These are phyloP conservation scores for Sporothrix phasma DNA, from an alignment of 2,329 filamentous ascomycete genomes.

Conservation along the genomic window DNA sequence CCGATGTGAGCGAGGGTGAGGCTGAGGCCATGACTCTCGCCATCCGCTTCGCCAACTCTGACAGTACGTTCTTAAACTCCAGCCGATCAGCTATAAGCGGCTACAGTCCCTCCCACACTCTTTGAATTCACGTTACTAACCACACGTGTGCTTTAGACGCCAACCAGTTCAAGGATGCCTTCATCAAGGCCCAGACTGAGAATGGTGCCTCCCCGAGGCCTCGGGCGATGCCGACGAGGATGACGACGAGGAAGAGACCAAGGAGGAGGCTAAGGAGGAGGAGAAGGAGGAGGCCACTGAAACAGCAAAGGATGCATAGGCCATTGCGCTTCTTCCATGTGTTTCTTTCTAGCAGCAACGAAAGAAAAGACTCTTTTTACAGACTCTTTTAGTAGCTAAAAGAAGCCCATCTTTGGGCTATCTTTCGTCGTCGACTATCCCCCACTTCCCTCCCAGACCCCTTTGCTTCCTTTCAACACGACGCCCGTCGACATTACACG, in stretches of 20 bases:
- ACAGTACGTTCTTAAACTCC: constrained; percentile 55
- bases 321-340: neutral
- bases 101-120: too few species aligned
- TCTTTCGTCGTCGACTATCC: neutral
- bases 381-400: neutral
- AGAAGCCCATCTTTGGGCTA: neutral
- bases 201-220: constrained; percentile 70
- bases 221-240: constrained; percentile 19
- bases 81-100: neutral
- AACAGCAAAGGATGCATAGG: constrained; percentile 10
- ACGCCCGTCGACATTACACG: neutral
- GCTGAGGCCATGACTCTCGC: constrained; percentile 92
- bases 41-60: constrained; percentile 94
- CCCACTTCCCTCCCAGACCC: neutral
- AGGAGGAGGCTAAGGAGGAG: constrained; percentile 23
- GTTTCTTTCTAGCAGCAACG: neutral
- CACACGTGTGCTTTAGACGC: constrained; percentile 54
- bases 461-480: neutral
- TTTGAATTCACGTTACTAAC: constrained; percentile 22
- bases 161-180: constrained; percentile 94
- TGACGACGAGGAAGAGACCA: constrained; percentile 24
- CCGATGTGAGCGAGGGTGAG: constrained; percentile 96
- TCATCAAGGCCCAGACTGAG: constrained; percentile 92
- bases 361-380: neutral
- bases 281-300: constrained; percentile 19